Evolutionary conservation across 2,329 filamentous ascomycete genomes (phyloP), one percentile per base, ranked within the genome.

Genomic region (Xylariaceae sp.): DNA sequence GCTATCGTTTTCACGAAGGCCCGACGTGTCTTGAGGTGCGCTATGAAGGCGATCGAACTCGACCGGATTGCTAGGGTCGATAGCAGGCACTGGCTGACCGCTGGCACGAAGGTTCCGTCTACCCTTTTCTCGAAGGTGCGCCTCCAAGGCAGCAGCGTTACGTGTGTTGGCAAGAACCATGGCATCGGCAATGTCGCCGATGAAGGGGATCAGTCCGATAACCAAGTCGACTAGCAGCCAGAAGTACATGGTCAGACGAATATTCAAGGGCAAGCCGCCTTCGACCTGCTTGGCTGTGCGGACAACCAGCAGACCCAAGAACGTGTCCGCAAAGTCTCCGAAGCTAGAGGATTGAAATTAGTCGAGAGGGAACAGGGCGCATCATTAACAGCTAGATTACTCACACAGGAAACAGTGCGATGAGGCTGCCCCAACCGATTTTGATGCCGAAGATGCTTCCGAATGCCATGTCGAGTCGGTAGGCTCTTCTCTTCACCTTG

Each of bases 401-500:
- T 80, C 81, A 91, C 83, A 84, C 84, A 67, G 94, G 94, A 57
- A 97, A 74, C 6, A 97, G 72, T 11, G 88, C 94, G 68, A 97
- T 90, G 59, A 96, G 83, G 67, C 88, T 89, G 55, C 89, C 85
- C 91, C 92, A 97, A 57, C 94, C 94, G 71, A 97, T 92, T 59
- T 87, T 84, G 60, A 96, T 82, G 49, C 92, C 91, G 64, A 88
- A 84, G 70, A 90, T 84, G 69, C 84, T 92, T 78, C 93, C 95
- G 4, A 96, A 82, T 57, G 83, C 84, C 79, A 91, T 88, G 74
- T 97, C 94, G 30, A 97, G 83, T 44, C 85, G 82, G 75, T 96
- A 96, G 39, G 94, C 92, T 60, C 88, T 83, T 67, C 88, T 84
- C 74, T 96, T 93, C 67, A 96, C 90, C 68, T 88, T 88, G 67